These are phyloP conservation scores for Hygrocybe punicea DNA, from an alignment of 768 basidiomycete genomes.

Conservation along the genomic window DNA sequence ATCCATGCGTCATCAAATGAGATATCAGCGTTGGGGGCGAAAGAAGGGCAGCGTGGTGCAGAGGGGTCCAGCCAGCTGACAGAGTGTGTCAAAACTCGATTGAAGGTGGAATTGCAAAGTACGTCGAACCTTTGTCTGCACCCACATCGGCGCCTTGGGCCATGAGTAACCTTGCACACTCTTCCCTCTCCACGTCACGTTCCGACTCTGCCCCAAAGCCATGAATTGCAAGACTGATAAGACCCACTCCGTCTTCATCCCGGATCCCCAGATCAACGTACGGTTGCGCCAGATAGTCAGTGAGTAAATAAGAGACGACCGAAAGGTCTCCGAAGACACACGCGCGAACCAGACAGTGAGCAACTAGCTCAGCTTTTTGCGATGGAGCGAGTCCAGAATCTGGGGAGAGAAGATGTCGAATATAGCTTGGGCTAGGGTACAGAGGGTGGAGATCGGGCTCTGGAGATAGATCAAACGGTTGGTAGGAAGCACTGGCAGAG, in stretches of 20 bases:
- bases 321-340: slow-evolving; percentile 75
- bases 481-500: slow-evolving; percentile 22
- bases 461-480: slow-evolving; percentile 54
- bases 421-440: slow-evolving; percentile 62
- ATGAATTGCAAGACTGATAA: slow-evolving; percentile 74
- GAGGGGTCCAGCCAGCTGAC: slow-evolving; percentile 89
- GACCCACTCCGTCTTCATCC: slow-evolving; percentile 84
- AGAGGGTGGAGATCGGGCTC: slow-evolving; percentile 80
- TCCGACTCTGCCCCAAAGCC: slow-evolving; percentile 81
- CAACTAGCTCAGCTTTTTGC: slow-evolving; percentile 67
- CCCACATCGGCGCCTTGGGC: slow-evolving; percentile 71
- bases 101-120: slow-evolving; percentile 5
- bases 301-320: slow-evolving; percentile 67
- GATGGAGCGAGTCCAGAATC: slow-evolving; percentile 63
- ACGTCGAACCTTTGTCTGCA: slow-evolving; percentile 60
- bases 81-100: slow-evolving; percentile 7
- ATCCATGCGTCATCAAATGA: slow-evolving; percentile 88
- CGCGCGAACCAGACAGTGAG: slow-evolving; percentile 71
- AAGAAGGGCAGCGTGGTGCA: slow-evolving; percentile 87
- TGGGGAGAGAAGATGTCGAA: slow-evolving; percentile 60
- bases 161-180: slow-evolving; percentile 77
- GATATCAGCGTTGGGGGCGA: slow-evolving; percentile 90
- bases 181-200: slow-evolving; percentile 85
- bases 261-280: slow-evolving; percentile 64
- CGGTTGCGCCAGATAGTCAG: slow-evolving; percentile 61